These are phyloP conservation scores for Stygiomarasmius scandens DNA, from an alignment of 1,284 basidiomycete genomes.

Conservation along the genomic window DNA sequence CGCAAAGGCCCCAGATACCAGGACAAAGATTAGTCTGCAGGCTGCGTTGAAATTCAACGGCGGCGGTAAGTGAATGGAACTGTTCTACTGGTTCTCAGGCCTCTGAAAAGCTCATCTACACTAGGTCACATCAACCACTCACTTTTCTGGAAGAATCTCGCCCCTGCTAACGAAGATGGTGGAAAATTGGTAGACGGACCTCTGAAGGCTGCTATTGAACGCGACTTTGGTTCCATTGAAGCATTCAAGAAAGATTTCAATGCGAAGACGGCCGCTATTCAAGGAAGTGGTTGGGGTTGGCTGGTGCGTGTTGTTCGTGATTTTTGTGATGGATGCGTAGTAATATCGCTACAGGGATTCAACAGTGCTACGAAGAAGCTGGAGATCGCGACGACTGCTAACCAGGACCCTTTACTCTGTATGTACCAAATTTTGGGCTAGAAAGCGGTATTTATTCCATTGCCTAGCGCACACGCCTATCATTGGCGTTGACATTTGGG, in stretches of 20 bases:
- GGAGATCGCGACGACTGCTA: slow-evolving; percentile 89
- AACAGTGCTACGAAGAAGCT: slow-evolving; percentile 75
- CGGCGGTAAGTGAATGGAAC: slow-evolving; percentile 55
- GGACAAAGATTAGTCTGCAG: slow-evolving; percentile 80
- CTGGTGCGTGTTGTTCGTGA: slow-evolving; percentile 57
- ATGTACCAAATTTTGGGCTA: too few species aligned
- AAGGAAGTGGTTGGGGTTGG: slow-evolving; percentile 99
- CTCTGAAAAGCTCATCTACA: too few species aligned
- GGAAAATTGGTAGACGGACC: slow-evolving; percentile 73
- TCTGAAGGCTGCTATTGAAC: slow-evolving; percentile 81
- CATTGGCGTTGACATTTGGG: slow-evolving; percentile 97
- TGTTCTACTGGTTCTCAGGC: too few species aligned
- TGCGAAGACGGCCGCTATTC: slow-evolving; percentile 87
- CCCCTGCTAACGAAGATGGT: slow-evolving; percentile 62
- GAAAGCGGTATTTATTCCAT: too few species aligned
- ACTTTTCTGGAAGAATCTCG: slow-evolving; percentile 98
- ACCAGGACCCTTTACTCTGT: slow-evolving; percentile 91
- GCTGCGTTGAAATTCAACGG: slow-evolving; percentile 62
- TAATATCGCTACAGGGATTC: slow-evolving; percentile 63
- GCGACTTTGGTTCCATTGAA: slow-evolving; percentile 85
- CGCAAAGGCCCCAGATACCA: slow-evolving; percentile 65
- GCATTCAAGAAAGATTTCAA: slow-evolving; percentile 86
- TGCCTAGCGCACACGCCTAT: slow-evolving; percentile 79
- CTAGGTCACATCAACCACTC: slow-evolving; percentile 90
- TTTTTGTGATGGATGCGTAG: too few species aligned